Evolutionary conservation across 768 basidiomycete genomes (phyloP), one percentile per base, ranked within the genome.

Genomic region (Phanerochaete carnosa): DNA sequence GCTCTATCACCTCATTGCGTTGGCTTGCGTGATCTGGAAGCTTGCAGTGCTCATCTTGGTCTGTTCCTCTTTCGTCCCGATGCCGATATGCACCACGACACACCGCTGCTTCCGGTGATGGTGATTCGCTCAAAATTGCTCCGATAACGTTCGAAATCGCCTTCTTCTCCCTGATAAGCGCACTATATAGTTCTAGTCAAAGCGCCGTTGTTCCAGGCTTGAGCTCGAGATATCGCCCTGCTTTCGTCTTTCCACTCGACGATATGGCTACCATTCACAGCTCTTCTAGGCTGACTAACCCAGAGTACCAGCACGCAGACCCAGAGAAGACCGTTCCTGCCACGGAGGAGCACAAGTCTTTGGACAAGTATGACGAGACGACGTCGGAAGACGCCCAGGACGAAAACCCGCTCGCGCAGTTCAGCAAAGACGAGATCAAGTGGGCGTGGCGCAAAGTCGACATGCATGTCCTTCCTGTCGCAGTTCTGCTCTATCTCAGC

Each of bases 401-500:
- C 6, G 45, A 46, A n/a, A 22, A 37, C 32, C 47, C 51, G 28
- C 64, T 66, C 32, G 62, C 60, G 45, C 61, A 66, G 57, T 63
- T 64, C 47, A 62, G 61, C 25, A 62, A 62, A 1, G 65, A 62
- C 33, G 39, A 64, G 22, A 57, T 70, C 52, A 61, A 61, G 65
- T 60, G 54, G 52, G 65, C 66, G 56, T 65, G 68, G 63, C 62
- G 72, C 26, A 74, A 71, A 54, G 65, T 76, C 28, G 74, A 75
- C 61, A 50, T 63, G 47, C 64, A 72, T 55, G 70, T 79, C 53
- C 69, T 78, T 33, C 76, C 77, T 11, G 63, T 73, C 37, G 64
- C 74, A 9, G 73, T 73, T 55, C 60, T 74, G 45, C 72, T 79
- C 16, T 80, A 79, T 61, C 66, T 78, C 8, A 73, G 78, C 1